phyloP scores from a whole-genome alignment of 2,329 filamentous ascomycete species.

The Ascocoryne sarcoides region DNA sequence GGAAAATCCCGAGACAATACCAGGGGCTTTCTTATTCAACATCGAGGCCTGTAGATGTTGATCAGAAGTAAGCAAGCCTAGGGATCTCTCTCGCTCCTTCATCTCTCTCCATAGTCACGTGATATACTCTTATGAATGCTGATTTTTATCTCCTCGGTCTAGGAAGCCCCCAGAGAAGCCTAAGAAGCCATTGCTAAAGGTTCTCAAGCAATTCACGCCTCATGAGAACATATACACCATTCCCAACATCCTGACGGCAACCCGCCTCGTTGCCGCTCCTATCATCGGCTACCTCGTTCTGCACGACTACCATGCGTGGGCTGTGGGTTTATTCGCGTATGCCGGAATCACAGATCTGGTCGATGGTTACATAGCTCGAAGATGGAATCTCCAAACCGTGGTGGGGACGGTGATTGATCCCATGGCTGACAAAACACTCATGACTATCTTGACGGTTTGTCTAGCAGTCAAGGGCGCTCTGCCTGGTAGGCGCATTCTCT shows the following conservation, averaged over 20 bases:
- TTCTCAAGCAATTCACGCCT: conserved; percentile 26
- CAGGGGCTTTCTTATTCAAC: too few species aligned
- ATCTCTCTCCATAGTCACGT: background rate
- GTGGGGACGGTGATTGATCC: conserved; percentile 92
- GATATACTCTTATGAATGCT: background rate
- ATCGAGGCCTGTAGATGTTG: too few species aligned
- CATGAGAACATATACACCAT: conserved; percentile 95
- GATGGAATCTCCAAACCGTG: conserved; percentile 82
- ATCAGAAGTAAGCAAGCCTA: too few species aligned
- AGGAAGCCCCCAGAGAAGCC: too few species aligned
- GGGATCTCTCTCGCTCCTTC: too few species aligned
- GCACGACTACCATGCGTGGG: conserved; percentile 68
- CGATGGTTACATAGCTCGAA: conserved; percentile 87
- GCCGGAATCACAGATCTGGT: conserved; percentile 86
- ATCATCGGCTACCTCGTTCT: conserved; percentile 83
- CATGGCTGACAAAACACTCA: conserved; percentile 92
- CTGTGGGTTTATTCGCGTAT: conserved; percentile 81
- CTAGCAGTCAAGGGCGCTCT: conserved; percentile 75
- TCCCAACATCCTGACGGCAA: conserved; percentile 88
- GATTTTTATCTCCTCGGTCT: background rate
- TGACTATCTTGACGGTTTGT: conserved; percentile 86
- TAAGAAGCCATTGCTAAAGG: conserved; percentile 22
- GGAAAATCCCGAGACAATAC: too few species aligned
- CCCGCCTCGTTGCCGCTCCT: conserved; percentile 74
- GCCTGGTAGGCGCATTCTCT: conserved; percentile 55